Evolutionary conservation across 2,329 filamentous ascomycete genomes (phyloP).

Genomic region (Phaeoacremonium minimum): DNA sequence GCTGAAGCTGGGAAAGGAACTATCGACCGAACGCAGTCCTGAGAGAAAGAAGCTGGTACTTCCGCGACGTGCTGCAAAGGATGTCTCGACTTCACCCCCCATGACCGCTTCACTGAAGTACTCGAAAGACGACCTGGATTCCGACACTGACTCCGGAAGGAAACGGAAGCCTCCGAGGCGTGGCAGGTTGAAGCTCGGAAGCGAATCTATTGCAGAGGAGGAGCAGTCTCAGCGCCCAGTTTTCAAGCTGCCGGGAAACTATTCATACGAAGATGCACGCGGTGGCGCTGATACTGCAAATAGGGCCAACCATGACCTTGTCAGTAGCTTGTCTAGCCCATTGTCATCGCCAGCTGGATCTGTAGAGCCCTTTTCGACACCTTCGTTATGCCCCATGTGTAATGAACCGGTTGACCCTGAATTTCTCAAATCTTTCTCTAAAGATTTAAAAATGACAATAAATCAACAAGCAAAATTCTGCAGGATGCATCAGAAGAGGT

Average conservation of each 20-base stretch:
- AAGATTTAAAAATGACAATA: constrained; percentile 45
- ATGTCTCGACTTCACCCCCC: too few species aligned
- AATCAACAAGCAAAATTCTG: constrained; percentile 61
- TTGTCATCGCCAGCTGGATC: too few species aligned
- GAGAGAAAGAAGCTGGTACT: too few species aligned
- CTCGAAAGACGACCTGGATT: neutral
- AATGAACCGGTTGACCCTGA: constrained; percentile 50
- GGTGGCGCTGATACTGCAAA: constrained; percentile 3
- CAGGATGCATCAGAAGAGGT: constrained; percentile 51
- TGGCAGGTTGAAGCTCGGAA: neutral
- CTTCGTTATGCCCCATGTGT: constrained; percentile 64
- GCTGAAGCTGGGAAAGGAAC: neutral
- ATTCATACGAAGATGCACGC: constrained; percentile 4
- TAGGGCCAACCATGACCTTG: neutral
- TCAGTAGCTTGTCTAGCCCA: too few species aligned
- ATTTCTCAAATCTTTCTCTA: constrained; percentile 48
- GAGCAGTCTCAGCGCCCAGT: constrained; percentile 5
- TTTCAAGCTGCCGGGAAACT: constrained; percentile 1
- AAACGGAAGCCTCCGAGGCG: neutral
- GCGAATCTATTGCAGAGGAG: constrained; percentile 1
- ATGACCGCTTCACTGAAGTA: neutral
- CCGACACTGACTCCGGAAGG: neutral
- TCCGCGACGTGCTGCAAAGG: too few species aligned
- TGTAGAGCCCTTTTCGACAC: neutral
- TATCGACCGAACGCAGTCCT: too few species aligned